Conservation (phyloP, 768 basidiomycete species). For the Pisolithus marmoratus region DNA sequence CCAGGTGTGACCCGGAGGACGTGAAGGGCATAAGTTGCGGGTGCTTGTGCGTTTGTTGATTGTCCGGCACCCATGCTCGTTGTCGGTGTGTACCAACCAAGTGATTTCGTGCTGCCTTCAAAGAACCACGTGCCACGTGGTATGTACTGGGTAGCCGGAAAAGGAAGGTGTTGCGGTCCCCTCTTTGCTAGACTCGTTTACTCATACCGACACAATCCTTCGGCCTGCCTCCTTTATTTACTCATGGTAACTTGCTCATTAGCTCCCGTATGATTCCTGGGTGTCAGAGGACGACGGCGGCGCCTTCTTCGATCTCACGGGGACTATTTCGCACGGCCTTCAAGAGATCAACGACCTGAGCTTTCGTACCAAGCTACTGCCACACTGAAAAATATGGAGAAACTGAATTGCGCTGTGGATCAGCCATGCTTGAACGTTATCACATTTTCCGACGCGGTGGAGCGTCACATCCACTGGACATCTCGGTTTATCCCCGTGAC, state of each 20-base stretch:
- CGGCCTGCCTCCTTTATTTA: too few relatives aligned
- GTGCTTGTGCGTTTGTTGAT: constrained; percentile 43
- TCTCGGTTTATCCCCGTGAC: constrained; percentile 72
- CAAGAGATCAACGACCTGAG: constrained; percentile 78
- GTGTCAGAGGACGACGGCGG: constrained; percentile 78
- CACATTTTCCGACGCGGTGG: constrained; percentile 61
- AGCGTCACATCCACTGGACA: constrained; percentile 85
- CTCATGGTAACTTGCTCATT: too few relatives aligned
- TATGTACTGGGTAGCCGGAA: too few relatives aligned
- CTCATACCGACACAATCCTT: too few relatives aligned
- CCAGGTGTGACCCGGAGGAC: constrained; percentile 84
- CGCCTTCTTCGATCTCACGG: constrained; percentile 80
- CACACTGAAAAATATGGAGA: constrained; percentile 94
- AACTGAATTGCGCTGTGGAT: constrained; percentile 78
- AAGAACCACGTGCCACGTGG: background rate
- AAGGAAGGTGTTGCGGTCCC: too few relatives aligned
- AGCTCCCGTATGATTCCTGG: constrained; percentile 73
- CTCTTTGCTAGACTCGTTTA: too few relatives aligned
- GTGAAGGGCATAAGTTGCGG: constrained; percentile 58
- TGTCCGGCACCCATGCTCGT: constrained; percentile 66
- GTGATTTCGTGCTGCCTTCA: background rate
- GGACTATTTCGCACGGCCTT: constrained; percentile 84
- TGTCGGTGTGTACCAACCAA: background rate
- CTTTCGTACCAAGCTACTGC: constrained; percentile 89
- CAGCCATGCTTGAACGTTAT: constrained; percentile 81